Percentiles rank a stretch among this genome's conserved stretches.
These are phyloP conservation scores for Arctostaphylos glauca DNA, from an alignment of 148 eudicot species.

Conservation along the genomic window DNA sequence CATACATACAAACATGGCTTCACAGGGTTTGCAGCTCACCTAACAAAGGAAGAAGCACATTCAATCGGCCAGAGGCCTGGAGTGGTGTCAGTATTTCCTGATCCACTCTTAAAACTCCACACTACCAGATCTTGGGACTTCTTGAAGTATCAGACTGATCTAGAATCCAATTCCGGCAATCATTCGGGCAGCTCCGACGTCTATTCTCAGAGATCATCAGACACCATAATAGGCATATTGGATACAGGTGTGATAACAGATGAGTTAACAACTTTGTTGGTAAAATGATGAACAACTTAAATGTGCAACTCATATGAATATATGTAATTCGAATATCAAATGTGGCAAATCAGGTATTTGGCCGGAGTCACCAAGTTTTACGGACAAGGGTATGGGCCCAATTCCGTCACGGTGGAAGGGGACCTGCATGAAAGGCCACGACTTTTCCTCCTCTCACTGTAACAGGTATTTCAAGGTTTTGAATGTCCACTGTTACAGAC, in stretches of 20 bases:
- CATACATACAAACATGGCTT: slow-evolving; percentile 59
- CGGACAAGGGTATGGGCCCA: slow-evolving; percentile 52
- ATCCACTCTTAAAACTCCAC: slow-evolving; percentile 58
- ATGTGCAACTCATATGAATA: too few relatives aligned
- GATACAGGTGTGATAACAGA: slow-evolving; percentile 51
- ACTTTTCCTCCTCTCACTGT: slow-evolving; percentile 53
- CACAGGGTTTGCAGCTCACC: slow-evolving; percentile 58
- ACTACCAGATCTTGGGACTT: slow-evolving; percentile 81
- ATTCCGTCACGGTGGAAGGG: slow-evolving; percentile 77
- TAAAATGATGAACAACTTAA: not conserved
- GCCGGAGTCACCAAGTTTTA: slow-evolving; percentile 78
- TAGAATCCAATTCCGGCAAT: slow-evolving; percentile 24
- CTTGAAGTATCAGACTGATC: slow-evolving; percentile 40
- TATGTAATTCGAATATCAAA: not conserved
- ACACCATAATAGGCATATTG: slow-evolving; percentile 58
- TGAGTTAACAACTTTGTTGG: not conserved
- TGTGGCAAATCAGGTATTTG: slow-evolving; percentile 49
- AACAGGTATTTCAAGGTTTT: slow-evolving; percentile 42
- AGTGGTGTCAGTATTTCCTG: slow-evolving; percentile 74
- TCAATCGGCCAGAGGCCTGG: slow-evolving; percentile 43
- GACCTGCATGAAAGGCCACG: slow-evolving; percentile 48
- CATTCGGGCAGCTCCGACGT: slow-evolving; percentile 4
- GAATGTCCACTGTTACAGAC: not conserved
- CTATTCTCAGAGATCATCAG: slow-evolving; percentile 25
- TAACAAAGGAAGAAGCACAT: slow-evolving; percentile 50